A percentile compares a stretch with the other conserved stretches of the same genome.
These are phyloP conservation scores for Fomitopsis pulvina DNA, from an alignment of 768 basidiomycete genomes.

Conservation along the genomic window DNA sequence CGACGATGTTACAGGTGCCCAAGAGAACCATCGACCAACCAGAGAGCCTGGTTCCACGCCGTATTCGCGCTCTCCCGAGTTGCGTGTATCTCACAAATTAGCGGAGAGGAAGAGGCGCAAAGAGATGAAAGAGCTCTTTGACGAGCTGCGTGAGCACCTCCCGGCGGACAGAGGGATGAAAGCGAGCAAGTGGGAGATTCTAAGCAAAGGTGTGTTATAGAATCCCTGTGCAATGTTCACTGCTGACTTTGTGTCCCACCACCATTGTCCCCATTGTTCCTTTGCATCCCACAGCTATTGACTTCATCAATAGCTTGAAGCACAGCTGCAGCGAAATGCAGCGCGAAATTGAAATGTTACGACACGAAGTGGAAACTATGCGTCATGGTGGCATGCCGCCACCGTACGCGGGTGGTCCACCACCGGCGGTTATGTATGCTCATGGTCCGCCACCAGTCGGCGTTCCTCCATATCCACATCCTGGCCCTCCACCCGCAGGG, in stretches of 20 bases:
- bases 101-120: conserved; percentile 95
- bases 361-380: conserved; percentile 62
- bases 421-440: conserved; percentile 42
- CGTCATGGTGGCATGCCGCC: conserved; percentile 53
- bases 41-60: conserved; percentile 63
- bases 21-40: background rate
- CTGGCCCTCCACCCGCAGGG: conserved; percentile 40
- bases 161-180: conserved; percentile 94
- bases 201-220: conserved; percentile 75
- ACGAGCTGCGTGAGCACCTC: conserved; percentile 88
- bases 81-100: conserved; percentile 93
- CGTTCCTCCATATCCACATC: conserved; percentile 28
- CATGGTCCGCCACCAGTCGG: conserved; percentile 30
- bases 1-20: conserved; percentile 5
- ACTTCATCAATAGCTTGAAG: conserved; percentile 79
- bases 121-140: conserved; percentile 99
- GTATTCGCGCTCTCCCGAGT: conserved; percentile 92
- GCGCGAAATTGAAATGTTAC: conserved; percentile 71
- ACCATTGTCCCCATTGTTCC: background rate
- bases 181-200: conserved; percentile 98
- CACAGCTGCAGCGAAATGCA: conserved; percentile 69
- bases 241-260: background rate
- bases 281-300: conserved; percentile 49
- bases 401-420: conserved; percentile 41
- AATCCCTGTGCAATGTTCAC: background rate